Base-by-base conservation (phyloP, 1,139 yeast species). In the Blastobotrys apis region DNA sequence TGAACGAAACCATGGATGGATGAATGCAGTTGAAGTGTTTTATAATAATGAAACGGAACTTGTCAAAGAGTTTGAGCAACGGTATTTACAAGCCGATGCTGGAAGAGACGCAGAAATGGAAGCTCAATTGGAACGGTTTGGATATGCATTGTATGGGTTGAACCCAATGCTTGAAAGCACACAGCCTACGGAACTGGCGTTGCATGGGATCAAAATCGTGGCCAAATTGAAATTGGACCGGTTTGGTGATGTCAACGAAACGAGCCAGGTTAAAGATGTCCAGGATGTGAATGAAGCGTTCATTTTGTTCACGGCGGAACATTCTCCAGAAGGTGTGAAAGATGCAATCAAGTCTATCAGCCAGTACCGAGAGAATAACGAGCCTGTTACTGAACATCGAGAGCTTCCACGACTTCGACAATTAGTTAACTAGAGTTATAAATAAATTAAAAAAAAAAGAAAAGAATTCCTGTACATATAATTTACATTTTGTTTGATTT, bases 81-180 rank as follows among this genome's bases (percentile, higher is more conserved):
- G 73, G 44, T 88, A 84, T 62, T 61, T 85, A 36, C 69, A 69
- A 26, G 79, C 82, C 9, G 77, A 78, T 35, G 72, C 70, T 29
- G 71, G 75, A 16, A 84, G 80, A 54, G 77, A 80, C 31, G 71
- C 69, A 16, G 80, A 75, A 45, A 74, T 76, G 65, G 81, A 80
- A 59, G 87, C 80, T 47, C 80, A 80, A 59, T 71, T 88, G 47
- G 79, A 80, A 49, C 78, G 97, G 60, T 74, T 87, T 57, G 94
- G 85, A 63, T 78, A 74, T 57, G 90, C 95, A 0, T 66, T 87
- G 30, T 88, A 80, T 60, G 96, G 96, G 19, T 83, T 87, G 46
- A 80, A 79, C 53, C 74, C 77, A 29, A 65, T 66, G 49, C 67
- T 75, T 47, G 73, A 65, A 45, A 73, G 66, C 37, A 73, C 71